Conservation (phyloP, 148 eudicot genomes). For the Camellia lanceoleosa region DNA sequence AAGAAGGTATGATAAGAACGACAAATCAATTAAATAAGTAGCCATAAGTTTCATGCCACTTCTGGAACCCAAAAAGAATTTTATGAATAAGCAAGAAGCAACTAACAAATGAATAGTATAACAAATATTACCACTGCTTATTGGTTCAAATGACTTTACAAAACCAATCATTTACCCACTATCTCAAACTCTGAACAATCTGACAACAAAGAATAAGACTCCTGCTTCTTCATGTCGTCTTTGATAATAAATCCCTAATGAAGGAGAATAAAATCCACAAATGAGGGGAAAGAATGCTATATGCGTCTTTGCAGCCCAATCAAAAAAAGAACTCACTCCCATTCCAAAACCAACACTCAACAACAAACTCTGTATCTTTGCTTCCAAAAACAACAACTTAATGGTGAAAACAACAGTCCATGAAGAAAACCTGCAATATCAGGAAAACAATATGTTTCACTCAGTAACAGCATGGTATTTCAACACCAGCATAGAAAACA, state of each 20-base stretch:
- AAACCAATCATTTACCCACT: slow-evolving; percentile 17
- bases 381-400: slow-evolving; percentile 16
- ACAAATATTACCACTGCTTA: neutral
- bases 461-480: neutral
- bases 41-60: neutral
- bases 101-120: neutral
- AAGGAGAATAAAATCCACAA: neutral
- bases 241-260: neutral
- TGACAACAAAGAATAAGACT: slow-evolving; percentile 12
- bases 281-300: slow-evolving; percentile 4
- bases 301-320: slow-evolving; percentile 16
- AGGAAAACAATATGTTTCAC: neutral
- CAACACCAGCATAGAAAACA: slow-evolving; percentile 7
- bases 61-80: neutral
- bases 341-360: slow-evolving; percentile 13
- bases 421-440: slow-evolving; percentile 18
- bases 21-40: neutral
- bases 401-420: slow-evolving; percentile 13
- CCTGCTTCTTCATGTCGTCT: slow-evolving; percentile 16
- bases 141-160: neutral
- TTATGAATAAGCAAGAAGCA: neutral
- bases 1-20: no score
- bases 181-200: neutral
- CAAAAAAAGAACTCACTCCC: slow-evolving; percentile 2
- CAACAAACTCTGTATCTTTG: slow-evolving; percentile 16